These are phyloP conservation scores for Penicillium oxalicum DNA, from an alignment of 2,329 filamentous ascomycete species.

Conservation along the genomic window DNA sequence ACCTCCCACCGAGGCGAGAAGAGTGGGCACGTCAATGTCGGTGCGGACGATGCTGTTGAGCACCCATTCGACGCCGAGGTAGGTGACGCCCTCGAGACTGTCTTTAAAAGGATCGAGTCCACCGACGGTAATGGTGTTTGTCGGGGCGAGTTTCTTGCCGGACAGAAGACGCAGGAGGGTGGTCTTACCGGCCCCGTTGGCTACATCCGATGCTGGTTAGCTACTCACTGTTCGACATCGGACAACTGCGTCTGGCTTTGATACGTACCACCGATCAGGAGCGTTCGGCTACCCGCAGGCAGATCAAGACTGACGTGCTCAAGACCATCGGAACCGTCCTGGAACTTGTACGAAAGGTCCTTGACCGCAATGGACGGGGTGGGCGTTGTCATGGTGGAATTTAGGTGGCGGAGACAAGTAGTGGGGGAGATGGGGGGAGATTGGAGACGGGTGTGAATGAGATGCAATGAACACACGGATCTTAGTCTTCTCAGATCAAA, in stretches of 20 bases:
- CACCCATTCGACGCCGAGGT: constrained; percentile 96
- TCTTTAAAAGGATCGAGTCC: constrained; percentile 89
- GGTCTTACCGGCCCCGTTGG: constrained; percentile 96
- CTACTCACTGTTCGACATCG: too few relatives aligned
- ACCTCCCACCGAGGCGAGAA: constrained; percentile 80
- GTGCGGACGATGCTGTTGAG: constrained; percentile 93
- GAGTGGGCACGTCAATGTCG: constrained; percentile 84
- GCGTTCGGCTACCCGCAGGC: constrained; percentile 75
- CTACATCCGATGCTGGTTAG: constrained; percentile 30
- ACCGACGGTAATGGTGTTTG: constrained; percentile 65
- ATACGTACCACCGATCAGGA: constrained; percentile 72
- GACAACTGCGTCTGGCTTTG: background rate
- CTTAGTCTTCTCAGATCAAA: background rate
- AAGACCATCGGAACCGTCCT: constrained; percentile 75
- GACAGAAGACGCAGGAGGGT: constrained; percentile 90
- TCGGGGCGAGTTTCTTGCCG: constrained; percentile 86
- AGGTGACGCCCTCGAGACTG: constrained; percentile 86
- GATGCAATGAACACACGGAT: background rate
- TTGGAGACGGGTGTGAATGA: background rate
- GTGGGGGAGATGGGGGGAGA: background rate
- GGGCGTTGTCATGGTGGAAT: background rate
- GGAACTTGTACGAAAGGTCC: constrained; percentile 81
- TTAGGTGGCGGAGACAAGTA: background rate
- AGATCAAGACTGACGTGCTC: constrained; percentile 67
- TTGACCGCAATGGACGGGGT: constrained; percentile 64